Percentiles rank a stretch among this genome's conserved stretches.
Evolutionary conservation across 345 rosid species (phyloP).

Genomic region (Hibiscus tridactylites): DNA sequence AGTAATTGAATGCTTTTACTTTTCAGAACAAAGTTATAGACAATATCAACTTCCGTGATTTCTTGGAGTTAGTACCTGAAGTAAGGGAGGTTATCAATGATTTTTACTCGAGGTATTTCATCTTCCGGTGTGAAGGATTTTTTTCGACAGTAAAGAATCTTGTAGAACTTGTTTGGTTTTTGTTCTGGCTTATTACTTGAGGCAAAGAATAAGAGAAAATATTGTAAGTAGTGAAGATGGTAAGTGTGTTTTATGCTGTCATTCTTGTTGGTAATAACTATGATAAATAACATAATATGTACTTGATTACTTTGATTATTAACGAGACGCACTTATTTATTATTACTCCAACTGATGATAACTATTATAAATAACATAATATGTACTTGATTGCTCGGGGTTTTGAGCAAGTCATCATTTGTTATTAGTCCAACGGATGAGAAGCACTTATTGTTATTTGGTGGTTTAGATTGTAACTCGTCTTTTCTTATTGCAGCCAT

Average conservation of each 20-base stretch:
- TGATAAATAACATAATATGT: not conserved
- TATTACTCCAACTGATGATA: not conserved
- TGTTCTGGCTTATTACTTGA: not conserved
- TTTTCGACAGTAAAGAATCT: not conserved
- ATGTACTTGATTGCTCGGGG: not conserved
- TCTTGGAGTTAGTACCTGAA: slow-evolving; percentile 96
- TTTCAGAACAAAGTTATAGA: slow-evolving; percentile 90
- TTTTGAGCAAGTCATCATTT: not conserved
- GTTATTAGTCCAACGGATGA: not conserved
- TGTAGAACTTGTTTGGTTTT: not conserved
- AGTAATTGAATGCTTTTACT: slow-evolving; percentile 18
- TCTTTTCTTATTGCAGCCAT: slow-evolving; percentile 43
- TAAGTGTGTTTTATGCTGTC: not conserved
- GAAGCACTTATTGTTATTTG: not conserved
- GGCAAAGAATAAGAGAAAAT: not conserved
- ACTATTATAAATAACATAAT: not conserved
- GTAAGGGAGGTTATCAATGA: slow-evolving; percentile 94
- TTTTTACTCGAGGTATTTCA: slow-evolving; percentile 79
- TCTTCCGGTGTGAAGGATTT: not conserved
- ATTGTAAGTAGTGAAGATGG: not conserved
- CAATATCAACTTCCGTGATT: slow-evolving; percentile 79
- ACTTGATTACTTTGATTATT: not conserved
- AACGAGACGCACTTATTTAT: not conserved
- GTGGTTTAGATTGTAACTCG: not conserved
- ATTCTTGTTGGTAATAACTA: not conserved